Evolutionary conservation across 2,329 filamentous ascomycete species (phyloP), one percentile per base, ranked within the genome.

Genomic region (Paraphaeosphaeria sporulosa): DNA sequence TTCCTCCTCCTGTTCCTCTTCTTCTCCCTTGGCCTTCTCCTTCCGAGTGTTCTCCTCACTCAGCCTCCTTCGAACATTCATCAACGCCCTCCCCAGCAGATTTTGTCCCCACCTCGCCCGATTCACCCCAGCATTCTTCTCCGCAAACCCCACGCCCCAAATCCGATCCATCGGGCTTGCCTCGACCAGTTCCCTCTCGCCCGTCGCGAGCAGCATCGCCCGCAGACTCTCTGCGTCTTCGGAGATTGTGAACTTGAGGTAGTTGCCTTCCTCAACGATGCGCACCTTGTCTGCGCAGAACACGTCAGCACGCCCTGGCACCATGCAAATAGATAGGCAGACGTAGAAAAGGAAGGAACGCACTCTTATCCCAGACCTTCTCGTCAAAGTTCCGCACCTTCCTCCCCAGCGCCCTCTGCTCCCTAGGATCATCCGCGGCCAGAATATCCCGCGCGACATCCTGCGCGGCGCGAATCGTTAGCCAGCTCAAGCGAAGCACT

Each of bases 111-210:
- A 91, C 3, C 73, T 65, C 19, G 76, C 71, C 50, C 83, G 80
- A 52, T 82, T 81, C 1, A 27, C 63, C 57, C 77, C 80, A 2
- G 87, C 88, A 67, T 83, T 77, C 19, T 76, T 78, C 8, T 82
- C 84, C 2, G 69, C 77, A 66, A 86, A 90, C 6, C 89, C 89
- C 48, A 91, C 79, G 1, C 89, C 89, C 89, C 89, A 91, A 56
- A 90, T 84, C 5, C 80, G 70, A 77, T 91, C 89, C 59, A 74
- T 80, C 12, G 87, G 85, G 30, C 73, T 76, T 4, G 79, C 78
- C 72, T 82, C 63, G 2, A 90, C 86, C 23, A 91, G 69, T 73
- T 89, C 84, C 48, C 84, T 78, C 5, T 86, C 82, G 0, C 85
- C 87, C 1, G 89, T 91, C 8, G 71, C 80, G 46, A 90, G 72